Conservation (phyloP, 139 green algal species). For the Chlamydomonas sp. region DNA sequence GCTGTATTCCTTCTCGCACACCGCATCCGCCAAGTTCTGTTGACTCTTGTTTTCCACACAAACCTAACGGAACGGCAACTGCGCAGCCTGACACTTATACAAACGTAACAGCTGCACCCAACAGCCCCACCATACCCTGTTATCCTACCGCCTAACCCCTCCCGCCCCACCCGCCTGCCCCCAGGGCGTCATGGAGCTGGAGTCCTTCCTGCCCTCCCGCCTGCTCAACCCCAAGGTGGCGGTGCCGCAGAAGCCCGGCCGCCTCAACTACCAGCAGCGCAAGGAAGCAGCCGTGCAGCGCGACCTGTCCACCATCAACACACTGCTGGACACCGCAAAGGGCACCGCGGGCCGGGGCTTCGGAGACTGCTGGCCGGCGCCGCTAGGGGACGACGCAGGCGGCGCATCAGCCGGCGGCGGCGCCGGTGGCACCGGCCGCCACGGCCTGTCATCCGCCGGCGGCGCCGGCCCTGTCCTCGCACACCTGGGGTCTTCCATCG, state of each 20-base stretch:
- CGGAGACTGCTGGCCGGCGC: constrained; percentile 72
- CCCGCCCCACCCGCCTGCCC: neutral
- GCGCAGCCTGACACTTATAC: too few relatives aligned
- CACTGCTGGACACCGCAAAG: constrained; percentile 69
- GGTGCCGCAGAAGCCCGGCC: constrained; percentile 38
- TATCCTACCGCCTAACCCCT: neutral
- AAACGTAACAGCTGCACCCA: too few relatives aligned
- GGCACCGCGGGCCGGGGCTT: constrained; percentile 51
- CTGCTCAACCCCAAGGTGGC: constrained; percentile 49
- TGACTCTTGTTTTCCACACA: too few relatives aligned
- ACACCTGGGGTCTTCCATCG: too few relatives aligned
- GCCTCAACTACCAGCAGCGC: constrained; percentile 63
- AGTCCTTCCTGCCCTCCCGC: constrained; percentile 53
- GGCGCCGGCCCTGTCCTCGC: neutral
- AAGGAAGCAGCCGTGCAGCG: constrained; percentile 57
- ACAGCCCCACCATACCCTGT: too few relatives aligned
- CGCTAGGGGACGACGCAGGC: constrained; percentile 39
- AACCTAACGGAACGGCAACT: too few relatives aligned
- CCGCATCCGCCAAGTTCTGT: too few relatives aligned
- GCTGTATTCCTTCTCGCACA: too few relatives aligned
- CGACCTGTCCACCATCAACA: constrained; percentile 67
- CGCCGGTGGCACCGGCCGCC: too few relatives aligned
- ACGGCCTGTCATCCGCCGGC: too few relatives aligned
- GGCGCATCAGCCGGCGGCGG: neutral
- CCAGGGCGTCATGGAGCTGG: constrained; percentile 61